Base-by-base conservation (phyloP, 2,329 filamentous ascomycete species). In the Epichloe typhina region DNA sequence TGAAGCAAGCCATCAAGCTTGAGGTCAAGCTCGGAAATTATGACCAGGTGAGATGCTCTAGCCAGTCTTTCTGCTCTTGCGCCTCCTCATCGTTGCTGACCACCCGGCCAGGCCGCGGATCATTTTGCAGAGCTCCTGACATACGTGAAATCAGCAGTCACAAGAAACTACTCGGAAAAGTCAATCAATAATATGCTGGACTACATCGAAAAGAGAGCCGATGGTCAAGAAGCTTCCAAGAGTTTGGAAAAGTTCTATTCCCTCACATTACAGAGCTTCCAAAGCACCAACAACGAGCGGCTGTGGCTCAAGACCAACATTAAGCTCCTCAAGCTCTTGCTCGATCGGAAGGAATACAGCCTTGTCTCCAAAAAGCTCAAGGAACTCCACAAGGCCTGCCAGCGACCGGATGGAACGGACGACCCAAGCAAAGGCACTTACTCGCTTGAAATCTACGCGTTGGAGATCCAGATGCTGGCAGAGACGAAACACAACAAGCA, bases 131-230 rank as follows among this genome's bases (percentile, higher is more conserved):
- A 97, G 70, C 87, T 98, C 33, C 81, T 98, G 57, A 97, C 90
- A 45, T 98, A 97, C 62, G 90, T 97, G 71, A 95, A 93, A 68
- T 94, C 88, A 3, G 91, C 91, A 7, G 91, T 98, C 45, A 97
- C 93, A 40, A 83, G 93, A 55, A 98, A 97, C 69, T 97, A 97
- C 69, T 96, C 93, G 1, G 93, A 98, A 69, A 97, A 97, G 67
- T 97, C 91, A 12, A 95, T 98, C 72, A 97, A 97, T 71, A 97
- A 96, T 67, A 95, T 98, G 84, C 82, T 98, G 45, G 93, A 97
- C 70, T 95, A 86, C 65, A 93, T 98, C 57, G 91, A 97, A 68
- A 97, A 96, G 70, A 86, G 81, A n/a, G 76, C 81, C 12, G 77
- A 84, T 23, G 83, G 81, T 31, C 69, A 80, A 39, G 83, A 84